Evolutionary conservation across 768 basidiomycete species (phyloP), one percentile per base, ranked within the genome.

Genomic region (Termitomyces sp.): DNA sequence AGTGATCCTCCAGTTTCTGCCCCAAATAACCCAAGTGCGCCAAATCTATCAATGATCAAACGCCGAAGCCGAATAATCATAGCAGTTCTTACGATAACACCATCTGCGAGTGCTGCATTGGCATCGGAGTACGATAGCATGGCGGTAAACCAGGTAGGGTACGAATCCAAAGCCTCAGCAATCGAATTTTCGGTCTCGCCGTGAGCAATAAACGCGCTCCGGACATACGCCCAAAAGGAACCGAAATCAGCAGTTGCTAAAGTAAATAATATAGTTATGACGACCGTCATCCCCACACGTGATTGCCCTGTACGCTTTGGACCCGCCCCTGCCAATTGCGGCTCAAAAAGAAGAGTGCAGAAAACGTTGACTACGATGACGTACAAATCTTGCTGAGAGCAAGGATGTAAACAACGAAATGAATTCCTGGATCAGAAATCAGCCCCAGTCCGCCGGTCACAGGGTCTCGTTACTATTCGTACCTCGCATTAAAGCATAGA

Each of bases 21-120:
- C 45, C 65, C 65, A 66, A 7, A 66, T 59, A 17, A 66, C 62
- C 62, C 62, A 63, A 38, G 60, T 59, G 31, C 62, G 62, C 65
- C 65, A 66, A 15, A 66, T 66, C 65, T 63, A 54, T n/a, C 15
- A n/a, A n/a, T 11, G 4, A 6, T 37, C 5, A 40, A 25, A n/a
- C 4, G 34, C 2, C 4, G 25, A 15, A 20, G 34, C 2, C 4
- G 25, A 15, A 20, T 2, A 25, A 31, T 37, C 2, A 37, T 8
- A 36, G 6, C 4, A 43, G 25, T 12, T 29, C 60, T 51, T 29
- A 66, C 65, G 11, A 61, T 59, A 3, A 66, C 57, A 43, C 53
- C 9, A 43, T 66, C 62, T 5, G 60, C 65, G 9, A 65, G 47
- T 9, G 52, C n/a, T 2, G 62, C 65, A 36, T 61, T 63, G 43